phyloP scores from a whole-genome alignment of 2,329 filamentous ascomycete genomes.

The Cylindrodendrum hubeiense region DNA sequence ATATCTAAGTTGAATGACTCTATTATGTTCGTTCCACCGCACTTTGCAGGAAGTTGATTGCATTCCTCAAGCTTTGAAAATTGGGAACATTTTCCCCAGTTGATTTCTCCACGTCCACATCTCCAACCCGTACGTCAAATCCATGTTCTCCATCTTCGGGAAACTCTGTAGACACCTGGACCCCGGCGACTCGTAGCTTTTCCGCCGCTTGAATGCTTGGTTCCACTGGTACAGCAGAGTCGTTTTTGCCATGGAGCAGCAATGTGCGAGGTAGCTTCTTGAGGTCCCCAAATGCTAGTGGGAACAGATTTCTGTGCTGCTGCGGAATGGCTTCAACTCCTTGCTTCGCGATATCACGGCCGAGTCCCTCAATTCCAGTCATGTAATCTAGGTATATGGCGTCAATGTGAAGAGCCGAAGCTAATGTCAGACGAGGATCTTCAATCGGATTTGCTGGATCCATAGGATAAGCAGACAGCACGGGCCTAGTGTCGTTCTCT shows the following conservation, averaged over 20 bases:
- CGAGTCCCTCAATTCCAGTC: constrained; percentile 26
- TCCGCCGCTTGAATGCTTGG: constrained; percentile 33
- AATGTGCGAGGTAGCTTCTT: constrained; percentile 29
- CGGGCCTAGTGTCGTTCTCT: constrained; percentile 18
- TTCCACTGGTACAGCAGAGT: constrained; percentile 36
- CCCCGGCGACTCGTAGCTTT: constrained; percentile 27
- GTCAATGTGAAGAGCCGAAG: constrained; percentile 34
- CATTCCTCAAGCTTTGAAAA: constrained; percentile 27
- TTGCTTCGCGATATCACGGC: constrained; percentile 18
- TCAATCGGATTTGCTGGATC: not conserved
- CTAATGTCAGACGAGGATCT: constrained; percentile 15
- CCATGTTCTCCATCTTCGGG: constrained; percentile 38
- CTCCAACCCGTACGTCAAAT: constrained; percentile 27
- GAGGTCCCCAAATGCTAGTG: constrained; percentile 29
- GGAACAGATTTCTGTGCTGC: constrained; percentile 29
- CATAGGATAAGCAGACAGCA: constrained; percentile 18
- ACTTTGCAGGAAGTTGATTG: constrained; percentile 27
- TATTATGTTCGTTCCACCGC: not conserved
- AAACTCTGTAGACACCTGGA: constrained; percentile 28
- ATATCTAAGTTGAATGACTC: no score
- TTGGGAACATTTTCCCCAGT: constrained; percentile 11
- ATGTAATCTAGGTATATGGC: constrained; percentile 39
- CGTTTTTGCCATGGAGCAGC: constrained; percentile 35
- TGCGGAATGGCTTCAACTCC: constrained; percentile 26
- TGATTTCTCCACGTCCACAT: constrained; percentile 31